A percentile compares a stretch with the other conserved stretches of the same genome.
phyloP scores from a whole-genome alignment of 225 moss, liverwort and hornwort species.

The Lunularia cruciata region DNA sequence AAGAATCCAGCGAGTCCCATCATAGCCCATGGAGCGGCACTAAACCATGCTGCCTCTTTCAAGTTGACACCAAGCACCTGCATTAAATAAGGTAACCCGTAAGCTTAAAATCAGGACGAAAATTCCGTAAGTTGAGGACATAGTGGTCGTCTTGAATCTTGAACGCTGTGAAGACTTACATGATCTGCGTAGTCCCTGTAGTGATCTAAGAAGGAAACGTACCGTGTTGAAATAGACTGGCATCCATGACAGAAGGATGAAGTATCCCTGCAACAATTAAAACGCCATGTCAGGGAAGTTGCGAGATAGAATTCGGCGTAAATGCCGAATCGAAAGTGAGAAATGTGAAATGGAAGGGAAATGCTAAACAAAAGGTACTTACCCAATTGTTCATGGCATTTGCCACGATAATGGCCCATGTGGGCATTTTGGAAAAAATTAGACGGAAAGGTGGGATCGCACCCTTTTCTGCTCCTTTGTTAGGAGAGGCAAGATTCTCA shows the following conservation, averaged over 20 bases:
- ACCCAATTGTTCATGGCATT: constrained; percentile 97
- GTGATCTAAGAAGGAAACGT: constrained; percentile 22
- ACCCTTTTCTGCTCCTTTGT: background rate
- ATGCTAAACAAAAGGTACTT: background rate
- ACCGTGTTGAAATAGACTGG: constrained; percentile 88
- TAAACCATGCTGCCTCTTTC: constrained; percentile 80
- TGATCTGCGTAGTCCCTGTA: too few species aligned
- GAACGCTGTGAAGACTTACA: too few species aligned
- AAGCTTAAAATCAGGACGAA: background rate
- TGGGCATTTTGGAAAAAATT: constrained; percentile 76
- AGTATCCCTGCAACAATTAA: constrained; percentile 66
- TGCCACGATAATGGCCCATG: constrained; percentile 81
- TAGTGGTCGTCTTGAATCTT: too few species aligned
- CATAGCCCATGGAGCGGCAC: constrained; percentile 81
- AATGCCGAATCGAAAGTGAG: background rate
- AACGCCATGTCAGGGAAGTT: background rate
- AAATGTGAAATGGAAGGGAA: too few species aligned
- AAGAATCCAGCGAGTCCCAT: constrained; percentile 79
- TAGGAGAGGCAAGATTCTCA: constrained; percentile 26
- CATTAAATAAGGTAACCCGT: too few species aligned
- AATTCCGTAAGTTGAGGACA: too few species aligned
- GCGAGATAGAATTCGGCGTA: too few species aligned
- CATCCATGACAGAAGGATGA: constrained; percentile 88
- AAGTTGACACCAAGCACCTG: constrained; percentile 86
- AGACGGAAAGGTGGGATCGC: constrained; percentile 55